Percentiles rank a stretch among this genome's conserved stretches.
Evolutionary conservation across 495 filamentous ascomycete genomes (phyloP).

Genomic region (Xylaria acuta): DNA sequence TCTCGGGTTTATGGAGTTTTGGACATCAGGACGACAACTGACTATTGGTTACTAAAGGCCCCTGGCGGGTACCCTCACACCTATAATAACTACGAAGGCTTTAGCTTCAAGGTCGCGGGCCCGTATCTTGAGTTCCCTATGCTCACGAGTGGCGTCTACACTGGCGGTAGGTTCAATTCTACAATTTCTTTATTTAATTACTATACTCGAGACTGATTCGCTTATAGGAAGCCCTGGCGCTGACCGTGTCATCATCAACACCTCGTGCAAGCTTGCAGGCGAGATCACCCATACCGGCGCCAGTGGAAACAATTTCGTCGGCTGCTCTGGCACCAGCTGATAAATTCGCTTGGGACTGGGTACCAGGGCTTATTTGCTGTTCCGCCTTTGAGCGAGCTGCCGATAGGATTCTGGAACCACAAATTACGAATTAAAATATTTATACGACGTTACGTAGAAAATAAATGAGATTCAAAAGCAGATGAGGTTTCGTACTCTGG

Average conservation of each 20-base stretch:
- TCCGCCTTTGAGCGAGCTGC: neutral
- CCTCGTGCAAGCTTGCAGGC: constrained; percentile 56
- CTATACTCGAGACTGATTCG: neutral
- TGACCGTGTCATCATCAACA: constrained; percentile 68
- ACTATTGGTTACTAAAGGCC: constrained; percentile 27
- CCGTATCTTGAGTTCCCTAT: constrained; percentile 72
- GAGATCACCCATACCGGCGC: constrained; percentile 71
- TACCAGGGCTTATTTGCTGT: neutral
- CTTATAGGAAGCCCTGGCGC: constrained; percentile 57
- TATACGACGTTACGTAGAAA: neutral
- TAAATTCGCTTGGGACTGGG: neutral
- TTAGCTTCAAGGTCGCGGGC: constrained; percentile 61
- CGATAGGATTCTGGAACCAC: neutral
- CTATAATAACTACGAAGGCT: constrained; percentile 72
- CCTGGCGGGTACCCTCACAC: constrained; percentile 64
- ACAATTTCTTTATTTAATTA: neutral
- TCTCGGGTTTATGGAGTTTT: neutral
- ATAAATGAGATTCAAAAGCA: neutral
- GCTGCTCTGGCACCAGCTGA: constrained; percentile 39
- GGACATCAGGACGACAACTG: neutral
- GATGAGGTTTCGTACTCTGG: neutral
- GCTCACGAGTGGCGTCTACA: constrained; percentile 58
- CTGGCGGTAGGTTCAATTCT: constrained; percentile 52
- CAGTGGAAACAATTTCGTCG: constrained; percentile 66
- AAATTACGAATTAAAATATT: neutral